A percentile compares a stretch with the other conserved stretches of the same genome.
Conservation (phyloP, 805 yeast species). For the Ogataea degrootiae region DNA sequence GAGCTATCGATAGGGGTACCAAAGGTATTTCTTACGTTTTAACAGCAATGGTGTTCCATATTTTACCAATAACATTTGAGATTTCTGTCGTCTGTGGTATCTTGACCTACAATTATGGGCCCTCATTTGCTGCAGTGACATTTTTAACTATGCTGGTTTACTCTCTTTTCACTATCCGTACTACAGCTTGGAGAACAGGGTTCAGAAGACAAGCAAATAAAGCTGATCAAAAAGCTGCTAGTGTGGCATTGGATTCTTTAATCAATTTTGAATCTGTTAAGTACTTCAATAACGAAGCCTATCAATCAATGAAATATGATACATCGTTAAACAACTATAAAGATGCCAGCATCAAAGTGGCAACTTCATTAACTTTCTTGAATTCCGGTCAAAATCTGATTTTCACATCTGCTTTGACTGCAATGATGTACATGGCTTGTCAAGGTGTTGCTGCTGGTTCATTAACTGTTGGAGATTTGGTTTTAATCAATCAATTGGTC, state of each 20-base stretch:
- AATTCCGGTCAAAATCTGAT: conserved; percentile 78
- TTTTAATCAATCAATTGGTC: conserved; percentile 89
- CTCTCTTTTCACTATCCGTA: conserved; percentile 78
- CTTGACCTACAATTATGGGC: conserved; percentile 87
- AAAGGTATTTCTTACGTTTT: conserved; percentile 93
- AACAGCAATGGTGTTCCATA: conserved; percentile 96
- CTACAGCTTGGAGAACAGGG: conserved; percentile 94
- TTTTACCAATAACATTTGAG: conserved; percentile 87
- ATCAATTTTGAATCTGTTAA: conserved; percentile 94
- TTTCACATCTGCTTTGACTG: conserved; percentile 84
- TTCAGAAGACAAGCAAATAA: conserved; percentile 85
- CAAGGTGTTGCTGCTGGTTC: conserved; percentile 82
- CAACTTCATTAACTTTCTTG: conserved; percentile 73
- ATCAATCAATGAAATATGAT: conserved; percentile 78
- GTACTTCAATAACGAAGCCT: conserved; percentile 85
- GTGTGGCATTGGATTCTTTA: conserved; percentile 88
- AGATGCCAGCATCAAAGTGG: conserved; percentile 70
- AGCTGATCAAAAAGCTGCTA: conserved; percentile 95
- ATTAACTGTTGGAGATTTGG: conserved; percentile 91
- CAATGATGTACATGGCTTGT: conserved; percentile 98
- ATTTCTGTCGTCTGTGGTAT: conserved; percentile 91
- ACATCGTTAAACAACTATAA: conserved; percentile 69
- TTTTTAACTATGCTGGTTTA: conserved; percentile 85
- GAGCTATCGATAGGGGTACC: conserved; percentile 97
- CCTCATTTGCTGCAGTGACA: conserved; percentile 84